Conservation (phyloP, 768 basidiomycete species). For the Rhizopogon rudus region DNA sequence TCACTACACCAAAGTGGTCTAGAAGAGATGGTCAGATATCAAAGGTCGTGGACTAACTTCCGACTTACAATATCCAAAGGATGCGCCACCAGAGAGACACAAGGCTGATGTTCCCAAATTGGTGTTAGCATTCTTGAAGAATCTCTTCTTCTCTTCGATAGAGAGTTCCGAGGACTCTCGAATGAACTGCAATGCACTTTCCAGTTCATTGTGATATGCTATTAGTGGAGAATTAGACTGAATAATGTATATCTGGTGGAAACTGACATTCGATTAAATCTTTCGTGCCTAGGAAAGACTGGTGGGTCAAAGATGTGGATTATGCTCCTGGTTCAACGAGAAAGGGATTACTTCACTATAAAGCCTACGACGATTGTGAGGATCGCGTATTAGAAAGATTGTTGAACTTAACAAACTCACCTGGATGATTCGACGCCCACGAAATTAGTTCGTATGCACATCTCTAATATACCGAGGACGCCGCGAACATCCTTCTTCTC, state of each 20-base stretch:
- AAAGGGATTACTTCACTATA: constrained; percentile 69
- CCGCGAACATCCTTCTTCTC: constrained; percentile 80
- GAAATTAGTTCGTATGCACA: constrained; percentile 88
- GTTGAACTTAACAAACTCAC: constrained; percentile 26
- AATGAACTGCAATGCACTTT: constrained; percentile 69
- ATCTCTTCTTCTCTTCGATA: constrained; percentile 84
- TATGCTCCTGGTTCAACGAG: constrained; percentile 9
- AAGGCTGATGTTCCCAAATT: constrained; percentile 90
- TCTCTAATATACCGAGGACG: constrained; percentile 85
- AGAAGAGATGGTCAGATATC: constrained; percentile 3
- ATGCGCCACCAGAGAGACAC: constrained; percentile 94
- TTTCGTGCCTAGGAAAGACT: constrained; percentile 95
- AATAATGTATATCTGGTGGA: background rate
- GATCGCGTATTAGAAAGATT: constrained; percentile 6
- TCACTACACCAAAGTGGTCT: constrained; percentile 90
- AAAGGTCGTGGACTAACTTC: background rate
- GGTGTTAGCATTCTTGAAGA: constrained; percentile 86
- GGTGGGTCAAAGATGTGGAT: constrained; percentile 1
- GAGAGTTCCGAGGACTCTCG: constrained; percentile 69
- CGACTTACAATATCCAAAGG: constrained; percentile 86
- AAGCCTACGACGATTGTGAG: constrained; percentile 43
- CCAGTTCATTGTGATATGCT: constrained; percentile 83
- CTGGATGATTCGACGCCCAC: constrained; percentile 86
- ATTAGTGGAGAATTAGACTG: background rate
- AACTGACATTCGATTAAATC: constrained; percentile 75